Conservation (phyloP, 1,284 basidiomycete species). For the Meripilus lineatus region DNA sequence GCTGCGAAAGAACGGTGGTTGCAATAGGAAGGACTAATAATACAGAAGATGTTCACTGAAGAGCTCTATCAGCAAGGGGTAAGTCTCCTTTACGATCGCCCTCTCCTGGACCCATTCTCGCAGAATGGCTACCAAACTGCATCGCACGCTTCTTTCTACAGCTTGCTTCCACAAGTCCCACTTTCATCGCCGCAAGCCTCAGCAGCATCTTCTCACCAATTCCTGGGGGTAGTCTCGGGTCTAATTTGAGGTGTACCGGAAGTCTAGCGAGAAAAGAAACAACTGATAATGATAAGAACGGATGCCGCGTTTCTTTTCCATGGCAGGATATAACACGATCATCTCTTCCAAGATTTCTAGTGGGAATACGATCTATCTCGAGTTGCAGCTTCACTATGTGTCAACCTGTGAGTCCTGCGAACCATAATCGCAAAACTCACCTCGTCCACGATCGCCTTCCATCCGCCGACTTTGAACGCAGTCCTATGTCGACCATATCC, state of each 20-base stretch:
- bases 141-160: constrained; percentile 86
- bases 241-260: constrained; percentile 78
- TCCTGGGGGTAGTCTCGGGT: constrained; percentile 64
- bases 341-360: constrained; percentile 89
- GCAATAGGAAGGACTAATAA: no score
- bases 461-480: constrained; percentile 64
- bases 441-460: constrained; percentile 77
- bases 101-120: constrained; percentile 71
- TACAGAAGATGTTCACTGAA: no score
- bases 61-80: constrained; percentile 23
- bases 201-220: constrained; percentile 88
- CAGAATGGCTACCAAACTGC: constrained; percentile 95
- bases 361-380: constrained; percentile 88
- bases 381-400: constrained; percentile 68
- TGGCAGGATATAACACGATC: constrained; percentile 88
- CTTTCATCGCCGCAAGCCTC: constrained; percentile 58
- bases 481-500: constrained; percentile 91
- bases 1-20: no score
- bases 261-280: constrained; percentile 70
- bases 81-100: constrained; percentile 52
- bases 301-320: constrained; percentile 88
- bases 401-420: constrained; percentile 1
- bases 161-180: constrained; percentile 70
- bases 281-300: constrained; percentile 80
- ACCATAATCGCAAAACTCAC: constrained; percentile 37